Evolutionary conservation across 148 eudicot genomes (phyloP).

Genomic region (Amaranthus palmeri): DNA sequence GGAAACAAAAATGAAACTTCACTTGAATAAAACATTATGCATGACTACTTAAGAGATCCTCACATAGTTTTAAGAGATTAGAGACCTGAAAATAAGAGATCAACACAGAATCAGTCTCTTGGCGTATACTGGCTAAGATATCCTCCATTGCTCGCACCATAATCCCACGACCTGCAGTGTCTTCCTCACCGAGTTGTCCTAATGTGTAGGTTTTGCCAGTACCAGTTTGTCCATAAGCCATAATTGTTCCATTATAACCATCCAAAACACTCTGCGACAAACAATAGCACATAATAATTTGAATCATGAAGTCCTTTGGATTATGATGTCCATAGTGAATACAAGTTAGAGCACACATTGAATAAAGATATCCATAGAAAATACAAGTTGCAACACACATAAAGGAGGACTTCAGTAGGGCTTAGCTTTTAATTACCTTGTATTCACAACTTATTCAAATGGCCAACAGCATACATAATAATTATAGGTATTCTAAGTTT

Average conservation of each 20-base stretch:
- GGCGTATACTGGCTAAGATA: slow-evolving; percentile 57
- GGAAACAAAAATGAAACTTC: neutral
- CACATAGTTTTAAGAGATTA: neutral
- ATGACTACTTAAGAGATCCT: neutral
- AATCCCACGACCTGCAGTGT: slow-evolving; percentile 82
- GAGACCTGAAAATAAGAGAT: slow-evolving; percentile 85
- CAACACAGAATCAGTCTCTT: slow-evolving; percentile 56
- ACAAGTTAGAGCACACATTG: neutral
- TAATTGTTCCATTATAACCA: slow-evolving; percentile 90
- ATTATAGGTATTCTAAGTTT: too few species aligned
- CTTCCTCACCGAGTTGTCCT: slow-evolving; percentile 85
- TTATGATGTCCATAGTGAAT: neutral
- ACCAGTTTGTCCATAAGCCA: slow-evolving; percentile 97
- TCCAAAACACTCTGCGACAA: slow-evolving; percentile 76
- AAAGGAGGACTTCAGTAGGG: neutral
- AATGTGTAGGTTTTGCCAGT: slow-evolving; percentile 90
- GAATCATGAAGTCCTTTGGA: neutral
- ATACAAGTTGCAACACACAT: neutral
- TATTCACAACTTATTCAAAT: too few species aligned
- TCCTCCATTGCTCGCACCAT: slow-evolving; percentile 98
- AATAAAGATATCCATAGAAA: neutral
- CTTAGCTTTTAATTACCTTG: too few species aligned
- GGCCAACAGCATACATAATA: too few species aligned
- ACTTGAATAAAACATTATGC: neutral
- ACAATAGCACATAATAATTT: neutral